Evolutionary conservation across 805 yeast species (phyloP).

Genomic region (Huiozyma sinensis): DNA sequence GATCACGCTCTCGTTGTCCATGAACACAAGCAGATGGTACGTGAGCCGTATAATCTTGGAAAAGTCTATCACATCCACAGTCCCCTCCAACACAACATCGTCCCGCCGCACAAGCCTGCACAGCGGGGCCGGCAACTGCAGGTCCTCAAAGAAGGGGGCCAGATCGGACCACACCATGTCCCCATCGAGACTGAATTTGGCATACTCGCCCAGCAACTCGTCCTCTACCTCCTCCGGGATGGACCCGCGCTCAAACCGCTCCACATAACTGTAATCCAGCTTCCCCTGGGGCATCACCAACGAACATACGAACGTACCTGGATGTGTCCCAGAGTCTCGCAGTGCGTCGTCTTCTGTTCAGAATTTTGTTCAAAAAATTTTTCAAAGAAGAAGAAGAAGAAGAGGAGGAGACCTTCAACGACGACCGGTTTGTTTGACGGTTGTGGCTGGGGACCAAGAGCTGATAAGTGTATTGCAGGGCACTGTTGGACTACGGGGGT

Average conservation of each 20-base stretch:
- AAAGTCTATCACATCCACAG: conserved; percentile 35
- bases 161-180: conserved; percentile 32
- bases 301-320: too few species aligned
- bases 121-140: conserved; percentile 26
- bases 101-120: conserved; percentile 19
- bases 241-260: conserved; percentile 23
- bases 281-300: conserved; percentile 1
- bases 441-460: too few species aligned
- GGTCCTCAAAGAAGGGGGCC: conserved; percentile 18
- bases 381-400: not conserved
- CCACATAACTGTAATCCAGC: conserved; percentile 13
- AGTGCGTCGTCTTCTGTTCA: not conserved
- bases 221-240: conserved; percentile 38
- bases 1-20: conserved; percentile 29
- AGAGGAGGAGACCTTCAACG: not conserved
- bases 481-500: too few species aligned
- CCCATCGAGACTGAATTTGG: conserved; percentile 31
- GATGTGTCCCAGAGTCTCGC: not conserved
- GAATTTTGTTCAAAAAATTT: not conserved
- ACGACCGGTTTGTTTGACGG: too few species aligned
- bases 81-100: conserved; percentile 31
- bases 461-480: too few species aligned
- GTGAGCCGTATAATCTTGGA: conserved; percentile 34
- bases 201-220: conserved; percentile 33
- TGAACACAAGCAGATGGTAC: conserved; percentile 32